Evolutionary conservation across 2,329 filamentous ascomycete genomes (phyloP), one percentile per base, ranked within the genome.

Genomic region (Penicillium nordicum): DNA sequence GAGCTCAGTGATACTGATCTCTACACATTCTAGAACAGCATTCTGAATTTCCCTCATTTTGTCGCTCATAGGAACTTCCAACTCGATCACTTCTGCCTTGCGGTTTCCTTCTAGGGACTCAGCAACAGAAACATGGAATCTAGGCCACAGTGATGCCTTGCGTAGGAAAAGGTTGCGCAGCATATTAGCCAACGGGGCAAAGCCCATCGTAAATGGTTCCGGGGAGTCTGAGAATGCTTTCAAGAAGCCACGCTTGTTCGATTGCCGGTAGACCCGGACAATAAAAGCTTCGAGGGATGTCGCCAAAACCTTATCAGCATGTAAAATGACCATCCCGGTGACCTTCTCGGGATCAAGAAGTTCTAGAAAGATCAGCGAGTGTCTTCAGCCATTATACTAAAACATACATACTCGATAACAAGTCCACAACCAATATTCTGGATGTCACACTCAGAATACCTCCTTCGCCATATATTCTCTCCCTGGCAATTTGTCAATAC

Each of bases 401-500:
- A 49, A 4, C 65, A 45, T 71, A 59, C 70, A 44, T 74, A 80
- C 78, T 78, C n/a, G 92, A 95, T 61, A 99, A 77, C 48, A 99
- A 82, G 73, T 99, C 94, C 27, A 97, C 92, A 30, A 97, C 90
- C 59, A 99, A 78, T 61, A 99, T 99, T 53, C 92, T 88, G 57
- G 92, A 97, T 16, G 94, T 99, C 70, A 99, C 89, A 76, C 92
- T 96, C 77, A 97, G 92, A 64, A 97, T 89, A 47, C 94, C 94
- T 12, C 94, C 94, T 57, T 86, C 83, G 2, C 85, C 80, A 74
- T 99, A 99, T 82, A 97, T 88, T 78, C 92, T 96, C 79, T 97
- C 91, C 67, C 94, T 80, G 54, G 5, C 48, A 8, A 9, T 14
- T 43, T 32, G 60, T 73, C 55, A 73, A 65, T 52, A 45, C 11